Evolutionary conservation across 148 eudicot species (phyloP).

Genomic region (Rhododendron simsii): DNA sequence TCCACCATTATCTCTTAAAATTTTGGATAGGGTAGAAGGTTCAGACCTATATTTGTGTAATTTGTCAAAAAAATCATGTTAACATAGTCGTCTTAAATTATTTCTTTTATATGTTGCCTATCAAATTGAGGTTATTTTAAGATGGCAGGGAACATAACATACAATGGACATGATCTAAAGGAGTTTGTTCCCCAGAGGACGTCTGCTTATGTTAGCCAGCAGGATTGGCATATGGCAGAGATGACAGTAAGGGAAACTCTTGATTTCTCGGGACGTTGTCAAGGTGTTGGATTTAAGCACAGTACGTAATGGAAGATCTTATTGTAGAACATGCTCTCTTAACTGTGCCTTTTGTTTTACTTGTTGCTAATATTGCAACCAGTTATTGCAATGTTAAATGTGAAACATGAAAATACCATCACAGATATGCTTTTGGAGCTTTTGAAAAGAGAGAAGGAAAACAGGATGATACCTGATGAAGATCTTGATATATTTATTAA

Average conservation of each 20-base stretch:
- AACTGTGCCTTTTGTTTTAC: background rate
- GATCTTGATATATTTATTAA: slow-evolving; percentile 85
- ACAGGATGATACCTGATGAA: slow-evolving; percentile 68
- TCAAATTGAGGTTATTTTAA: slow-evolving; percentile 31
- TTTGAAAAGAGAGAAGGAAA: slow-evolving; percentile 67
- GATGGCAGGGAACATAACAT: slow-evolving; percentile 73
- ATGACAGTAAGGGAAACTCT: slow-evolving; percentile 91
- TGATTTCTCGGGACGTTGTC: slow-evolving; percentile 76
- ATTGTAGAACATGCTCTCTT: background rate
- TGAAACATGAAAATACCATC: slow-evolving; percentile 6
- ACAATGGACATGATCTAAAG: slow-evolving; percentile 67
- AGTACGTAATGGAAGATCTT: slow-evolving; percentile 36
- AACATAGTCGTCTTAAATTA: background rate
- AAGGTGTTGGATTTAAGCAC: slow-evolving; percentile 71
- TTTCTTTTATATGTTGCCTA: slow-evolving; percentile 9
- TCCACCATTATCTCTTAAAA: background rate
- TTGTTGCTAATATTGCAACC: background rate
- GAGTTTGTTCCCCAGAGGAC: slow-evolving; percentile 87
- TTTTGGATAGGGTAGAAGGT: background rate
- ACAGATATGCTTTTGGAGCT: slow-evolving; percentile 88
- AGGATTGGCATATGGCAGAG: slow-evolving; percentile 86
- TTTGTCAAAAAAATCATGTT: background rate
- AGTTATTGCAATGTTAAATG: background rate
- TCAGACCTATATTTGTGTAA: background rate
- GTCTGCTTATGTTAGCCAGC: slow-evolving; percentile 86